Evolutionary conservation across 345 rosid species (phyloP).

Genomic region (Boechera retrofracta): DNA sequence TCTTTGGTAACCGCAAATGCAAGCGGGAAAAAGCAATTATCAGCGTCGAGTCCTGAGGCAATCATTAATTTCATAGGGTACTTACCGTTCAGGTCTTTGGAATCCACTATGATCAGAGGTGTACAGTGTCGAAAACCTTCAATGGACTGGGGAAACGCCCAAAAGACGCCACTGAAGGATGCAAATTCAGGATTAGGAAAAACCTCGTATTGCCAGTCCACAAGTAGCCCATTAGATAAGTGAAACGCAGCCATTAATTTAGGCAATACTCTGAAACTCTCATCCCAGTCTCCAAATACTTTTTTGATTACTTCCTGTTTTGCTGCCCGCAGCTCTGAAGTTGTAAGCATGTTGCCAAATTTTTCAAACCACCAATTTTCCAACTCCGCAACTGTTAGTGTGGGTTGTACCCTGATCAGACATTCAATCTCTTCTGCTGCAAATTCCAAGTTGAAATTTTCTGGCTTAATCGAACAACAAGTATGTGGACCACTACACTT

Average conservation of each 20-base stretch:
- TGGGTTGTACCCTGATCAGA: slow-evolving; percentile 4
- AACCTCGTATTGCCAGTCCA: too few species aligned
- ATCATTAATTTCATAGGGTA: neutral
- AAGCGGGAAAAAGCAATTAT: neutral
- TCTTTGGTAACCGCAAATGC: slow-evolving; percentile 28
- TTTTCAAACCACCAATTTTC: neutral
- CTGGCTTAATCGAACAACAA: neutral
- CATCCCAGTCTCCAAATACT: neutral
- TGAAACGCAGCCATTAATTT: too few species aligned
- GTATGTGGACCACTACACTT: slow-evolving; percentile 1
- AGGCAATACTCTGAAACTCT: too few species aligned
- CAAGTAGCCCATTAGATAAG: too few species aligned
- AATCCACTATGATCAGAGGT: slow-evolving; percentile 19
- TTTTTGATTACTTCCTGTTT: neutral
- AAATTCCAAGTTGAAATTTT: neutral
- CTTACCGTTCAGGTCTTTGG: neutral
- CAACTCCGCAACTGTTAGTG: neutral
- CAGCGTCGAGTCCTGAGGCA: slow-evolving; percentile 11
- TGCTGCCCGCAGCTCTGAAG: neutral
- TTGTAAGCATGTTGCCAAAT: neutral
- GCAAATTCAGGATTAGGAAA: too few species aligned
- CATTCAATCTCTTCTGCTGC: slow-evolving; percentile 14
- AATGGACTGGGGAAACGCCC: too few species aligned
- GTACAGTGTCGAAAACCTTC: neutral
- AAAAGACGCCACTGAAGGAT: too few species aligned